Evolutionary conservation across 805 yeast species (phyloP), one percentile per base, ranked within the genome.

Genomic region (Myxozyma lipomycoides): DNA sequence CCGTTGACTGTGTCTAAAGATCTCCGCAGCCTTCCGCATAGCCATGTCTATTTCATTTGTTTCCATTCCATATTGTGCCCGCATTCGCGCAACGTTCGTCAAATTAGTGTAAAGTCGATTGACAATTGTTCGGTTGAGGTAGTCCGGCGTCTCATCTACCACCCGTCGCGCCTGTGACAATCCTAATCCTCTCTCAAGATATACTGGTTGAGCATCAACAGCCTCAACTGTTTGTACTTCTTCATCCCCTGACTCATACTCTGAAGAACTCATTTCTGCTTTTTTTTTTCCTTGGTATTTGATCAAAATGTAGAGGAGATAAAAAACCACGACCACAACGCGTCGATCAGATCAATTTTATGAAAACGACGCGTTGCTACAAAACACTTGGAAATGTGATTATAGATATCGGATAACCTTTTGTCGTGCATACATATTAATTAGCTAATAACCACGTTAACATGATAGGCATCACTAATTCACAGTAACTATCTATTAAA

Each of bases 231-330:
- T 12, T 28, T 12, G 12, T 12, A 28, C 32, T 43, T 23, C 40
- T 15, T 24, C 26, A 22, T 15, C 24, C 5, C 15, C 49, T 3
- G 10, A 23, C 9, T 23, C 38, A n/a, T 44, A 67, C 58, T 81
- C 87, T 12, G 38, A 9, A n/a, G 38, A 58, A 22, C 39, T 22
- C 39, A 32, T 17, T 12, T 28, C 32, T 7, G 32, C 12, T 28
- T 12, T 28, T 7, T n/a, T n/a, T n/a, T n/a, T n/a, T n/a, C n/a
- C n/a, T n/a, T n/a, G n/a, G n/a, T n/a, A n/a, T n/a, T n/a, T n/a
- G n/a, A n/a, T n/a, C n/a, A n/a, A n/a, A n/a, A n/a, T n/a, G n/a
- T n/a, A n/a, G n/a, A n/a, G n/a, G n/a, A n/a, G n/a, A n/a, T n/a
- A n/a, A n/a, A n/a, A n/a, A n/a, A n/a, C n/a, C n/a, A n/a, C n/a